Evolutionary conservation across 495 filamentous ascomycete genomes (phyloP), one percentile per base, ranked within the genome.

Genomic region (Evansstolkia leycettana): DNA sequence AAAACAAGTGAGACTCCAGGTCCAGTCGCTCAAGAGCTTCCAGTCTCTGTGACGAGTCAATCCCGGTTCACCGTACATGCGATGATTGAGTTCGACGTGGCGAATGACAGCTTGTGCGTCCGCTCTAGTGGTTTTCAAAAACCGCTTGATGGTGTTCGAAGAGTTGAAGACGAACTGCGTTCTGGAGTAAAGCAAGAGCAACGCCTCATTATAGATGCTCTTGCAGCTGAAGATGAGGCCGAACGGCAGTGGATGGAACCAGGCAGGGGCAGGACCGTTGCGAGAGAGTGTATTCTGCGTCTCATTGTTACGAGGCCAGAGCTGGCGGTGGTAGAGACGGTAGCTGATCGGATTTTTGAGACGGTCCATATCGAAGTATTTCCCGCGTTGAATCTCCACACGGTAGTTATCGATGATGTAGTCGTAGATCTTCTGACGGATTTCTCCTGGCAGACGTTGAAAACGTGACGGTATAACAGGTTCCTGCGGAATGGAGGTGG

Each of bases 61-160:
- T 0, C 27, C 31, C 8, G 48, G 51, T 33, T 55, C 51, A 14
- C 45, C 45, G 35, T 55, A 52, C 45, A 51, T 55, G 25, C n/a
- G 39, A 17, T 52, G 48, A 14, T 40, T 34, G 9, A 55, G 32
- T 32, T 52, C 51, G 6, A 55, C 32, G 24, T 48, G 45, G 1
- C 16, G 39, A 23, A 55, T 48, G n/a, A 33, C 38, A 6, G 25
- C 15, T 11, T 49, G 45, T 0, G 43, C 37, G 7, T 36, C 26
- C 12, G 15, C 27, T 1, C 31, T 14, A 0, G 42, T 37, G 8
- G 29, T 40, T 11, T 33, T 15, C 0, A 52, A 19, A 30, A 55
- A 55, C 9, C 39, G 35, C 7, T 19, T 15, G 3, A 43, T 27
- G 9, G 45, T 20, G 10, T 43, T 44, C 3, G 40, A 34, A 4